phyloP scores from a whole-genome alignment of 129 eudicot genomes.

The Flaveria ramosissima region DNA sequence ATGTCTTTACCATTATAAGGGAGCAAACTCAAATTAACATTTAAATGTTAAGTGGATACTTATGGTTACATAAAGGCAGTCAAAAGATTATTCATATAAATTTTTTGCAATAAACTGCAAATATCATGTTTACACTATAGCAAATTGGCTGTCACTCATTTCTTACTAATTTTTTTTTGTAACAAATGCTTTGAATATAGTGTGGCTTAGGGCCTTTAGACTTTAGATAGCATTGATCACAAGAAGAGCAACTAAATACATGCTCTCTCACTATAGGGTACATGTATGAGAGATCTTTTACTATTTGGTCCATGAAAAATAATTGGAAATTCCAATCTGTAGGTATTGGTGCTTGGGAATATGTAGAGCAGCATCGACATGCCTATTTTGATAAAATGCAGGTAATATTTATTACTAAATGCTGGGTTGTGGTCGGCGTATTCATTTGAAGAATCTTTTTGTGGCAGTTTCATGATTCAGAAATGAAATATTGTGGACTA shows the following conservation, averaged over 20 bases:
- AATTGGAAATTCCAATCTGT: conserved; percentile 21
- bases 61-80: conserved; percentile 8
- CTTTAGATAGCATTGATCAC: background rate
- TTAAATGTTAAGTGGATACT: background rate
- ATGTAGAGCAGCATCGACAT: conserved; percentile 89
- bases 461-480: background rate
- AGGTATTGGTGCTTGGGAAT: conserved; percentile 95
- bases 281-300: conserved; percentile 9
- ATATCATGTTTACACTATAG: background rate
- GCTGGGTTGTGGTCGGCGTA: conserved; percentile 7
- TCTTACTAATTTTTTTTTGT: background rate
- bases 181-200: background rate
- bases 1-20: background rate
- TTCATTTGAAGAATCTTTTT: background rate
- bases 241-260: conserved; percentile 2
- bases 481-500: conserved; percentile 6
- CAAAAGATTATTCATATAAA: background rate
- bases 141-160: background rate
- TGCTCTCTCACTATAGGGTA: background rate
- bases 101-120: background rate
- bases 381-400: conserved; percentile 96
- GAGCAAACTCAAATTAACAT: background rate
- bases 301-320: conserved; percentile 20
- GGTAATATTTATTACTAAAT: conserved; percentile 42
- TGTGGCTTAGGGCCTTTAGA: background rate